Base-by-base conservation (phyloP, 305 asterid species). In the Salvia sclarea region DNA sequence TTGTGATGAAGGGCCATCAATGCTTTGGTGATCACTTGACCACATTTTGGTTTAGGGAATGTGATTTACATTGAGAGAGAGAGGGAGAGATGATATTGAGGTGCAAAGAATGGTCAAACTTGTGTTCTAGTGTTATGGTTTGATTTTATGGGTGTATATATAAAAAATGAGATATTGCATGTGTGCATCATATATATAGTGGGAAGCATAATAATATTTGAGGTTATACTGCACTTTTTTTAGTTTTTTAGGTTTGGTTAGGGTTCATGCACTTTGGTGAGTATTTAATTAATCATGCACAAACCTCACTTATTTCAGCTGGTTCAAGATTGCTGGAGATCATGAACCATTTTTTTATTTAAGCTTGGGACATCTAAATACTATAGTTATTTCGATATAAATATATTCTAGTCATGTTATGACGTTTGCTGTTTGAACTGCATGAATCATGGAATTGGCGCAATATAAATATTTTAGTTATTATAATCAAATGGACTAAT, bases 1-100 rank as follows among this genome's bases (percentile, higher is more conserved):
- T 14, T 75, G 45, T 49, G 58, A 63, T 58, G 64, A 47, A 22
- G 65, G 73, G 64, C n/a, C 53, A 53, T 59, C 22, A 9, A 59
- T 69, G 78, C 75, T 77, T 76, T 85, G 90, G 68, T 79, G 82
- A 56, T 76, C 64, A 75, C 38, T 62, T 58, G 74, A 61, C 69
- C 61, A 72, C 86, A 80, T 88, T 71, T 74, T 72, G 38, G 38
- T 73, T 48, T 49, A 16, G 65, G 76, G 59, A 24, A n/a, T n/a
- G 35, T 14, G 5, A 40, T 38, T 38, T 52, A 41, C 41, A 12
- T 44, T 20, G 35, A 41, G 7, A 5, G 17, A 21, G 20, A 59
- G 50, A 56, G 41, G 37, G 64, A 71, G 18, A 54, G 22, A 5
- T 25, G 61, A 54, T 24, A 12, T 53, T 53, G 61, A 28, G 31